Percentiles rank a stretch among this genome's conserved stretches.
Conservation (phyloP, 176 grass and related monocot genomes). For the Secale cereale region DNA sequence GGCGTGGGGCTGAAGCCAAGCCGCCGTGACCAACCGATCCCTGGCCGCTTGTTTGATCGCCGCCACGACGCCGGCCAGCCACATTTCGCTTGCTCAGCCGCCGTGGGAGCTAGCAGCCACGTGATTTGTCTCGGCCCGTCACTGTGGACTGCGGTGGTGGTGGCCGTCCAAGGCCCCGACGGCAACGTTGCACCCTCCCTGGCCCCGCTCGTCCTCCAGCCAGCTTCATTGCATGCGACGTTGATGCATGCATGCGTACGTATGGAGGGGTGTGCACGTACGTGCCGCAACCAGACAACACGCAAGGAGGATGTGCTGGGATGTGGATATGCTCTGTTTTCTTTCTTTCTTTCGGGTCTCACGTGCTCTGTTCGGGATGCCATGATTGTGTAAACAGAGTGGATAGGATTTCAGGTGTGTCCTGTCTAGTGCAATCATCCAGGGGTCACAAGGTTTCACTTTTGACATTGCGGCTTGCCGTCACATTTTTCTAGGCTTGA, state of each 20-base stretch:
- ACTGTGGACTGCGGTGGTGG: no score
- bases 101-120: background rate
- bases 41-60: constrained; percentile 19
- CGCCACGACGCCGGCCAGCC: background rate
- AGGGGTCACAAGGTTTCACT: no score
- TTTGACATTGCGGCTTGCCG: no score
- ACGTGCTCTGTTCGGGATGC: no score
- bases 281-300: no score
- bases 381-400: no score
- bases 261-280: background rate
- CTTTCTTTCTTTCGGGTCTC: no score
- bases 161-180: background rate
- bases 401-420: no score
- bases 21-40: background rate
- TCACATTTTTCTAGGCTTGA: no score
- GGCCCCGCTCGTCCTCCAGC: background rate
- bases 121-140: background rate
- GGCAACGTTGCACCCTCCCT: background rate
- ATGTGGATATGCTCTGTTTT: no score
- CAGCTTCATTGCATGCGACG: background rate
- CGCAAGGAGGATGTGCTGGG: no score
- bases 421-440: no score
- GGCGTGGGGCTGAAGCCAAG: background rate
- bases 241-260: background rate
- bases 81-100: background rate